These are phyloP conservation scores for Backusella parvicylindrica DNA, from an alignment of 192 early-diverging fungal species.

Conservation along the genomic window DNA sequence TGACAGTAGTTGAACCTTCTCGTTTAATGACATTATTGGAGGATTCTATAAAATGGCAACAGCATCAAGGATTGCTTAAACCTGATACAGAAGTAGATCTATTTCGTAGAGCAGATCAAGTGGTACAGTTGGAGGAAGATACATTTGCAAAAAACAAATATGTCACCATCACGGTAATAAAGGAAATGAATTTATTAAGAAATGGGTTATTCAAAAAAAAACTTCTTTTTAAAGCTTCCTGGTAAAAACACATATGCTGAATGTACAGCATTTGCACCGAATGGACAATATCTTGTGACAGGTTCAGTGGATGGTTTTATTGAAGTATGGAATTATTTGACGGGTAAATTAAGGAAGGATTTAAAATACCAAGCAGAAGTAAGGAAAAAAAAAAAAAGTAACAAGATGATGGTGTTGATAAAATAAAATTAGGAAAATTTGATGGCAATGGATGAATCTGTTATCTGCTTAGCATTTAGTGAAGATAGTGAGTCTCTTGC, in stretches of 20 bases:
- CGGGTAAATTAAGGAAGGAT: slow-evolving; percentile 85
- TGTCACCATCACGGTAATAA: slow-evolving; percentile 72
- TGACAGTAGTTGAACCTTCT: slow-evolving; percentile 71
- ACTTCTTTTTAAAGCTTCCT: no score
- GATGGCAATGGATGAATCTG: slow-evolving; percentile 91
- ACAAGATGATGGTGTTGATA: no score
- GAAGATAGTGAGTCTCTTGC: slow-evolving; percentile 77
- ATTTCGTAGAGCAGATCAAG: slow-evolving; percentile 65
- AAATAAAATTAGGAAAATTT: slow-evolving; percentile 59
- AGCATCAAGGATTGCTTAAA: slow-evolving; percentile 72
- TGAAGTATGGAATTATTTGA: slow-evolving; percentile 92
- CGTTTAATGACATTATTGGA: slow-evolving; percentile 83
- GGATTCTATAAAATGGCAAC: slow-evolving; percentile 89
- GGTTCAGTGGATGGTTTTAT: slow-evolving; percentile 94
- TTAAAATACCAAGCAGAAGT: slow-evolving; percentile 90
- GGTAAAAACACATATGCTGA: slow-evolving; percentile 77
- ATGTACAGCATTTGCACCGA: slow-evolving; percentile 74
- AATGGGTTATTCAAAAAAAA: no score
- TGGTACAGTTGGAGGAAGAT: slow-evolving; percentile 68
- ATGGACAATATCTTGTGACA: slow-evolving; percentile 81
- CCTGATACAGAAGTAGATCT: slow-evolving; percentile 73
- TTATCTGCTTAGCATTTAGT: slow-evolving; percentile 74
- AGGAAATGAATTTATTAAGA: no score
- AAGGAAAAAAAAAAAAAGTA: neutral
- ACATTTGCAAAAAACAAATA: slow-evolving; percentile 61